Evolutionary conservation across 2,329 filamentous ascomycete species (phyloP).

Genomic region (Metarhizium album): DNA sequence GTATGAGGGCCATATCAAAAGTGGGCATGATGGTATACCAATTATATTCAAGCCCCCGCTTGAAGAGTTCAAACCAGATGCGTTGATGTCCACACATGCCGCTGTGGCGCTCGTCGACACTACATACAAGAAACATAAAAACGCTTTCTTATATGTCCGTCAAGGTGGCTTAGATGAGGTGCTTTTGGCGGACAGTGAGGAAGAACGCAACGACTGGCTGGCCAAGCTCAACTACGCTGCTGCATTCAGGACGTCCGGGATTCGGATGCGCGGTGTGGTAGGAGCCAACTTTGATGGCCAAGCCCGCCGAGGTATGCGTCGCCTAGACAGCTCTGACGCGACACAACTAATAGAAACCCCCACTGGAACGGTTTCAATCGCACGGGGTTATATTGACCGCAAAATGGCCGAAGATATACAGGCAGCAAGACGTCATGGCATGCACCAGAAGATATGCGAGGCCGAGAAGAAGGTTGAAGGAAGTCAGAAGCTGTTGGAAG

Average conservation of each 20-base stretch:
- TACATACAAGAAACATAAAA: slow-evolving; percentile 88
- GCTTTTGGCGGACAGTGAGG: slow-evolving; percentile 79
- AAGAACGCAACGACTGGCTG: slow-evolving; percentile 93
- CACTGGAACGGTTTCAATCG: slow-evolving; percentile 62
- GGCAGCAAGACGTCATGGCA: slow-evolving; percentile 68
- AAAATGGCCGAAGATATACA: slow-evolving; percentile 83
- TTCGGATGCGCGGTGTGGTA: slow-evolving; percentile 79
- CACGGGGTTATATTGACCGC: slow-evolving; percentile 62
- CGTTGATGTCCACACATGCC: slow-evolving; percentile 84
- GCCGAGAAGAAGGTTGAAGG: slow-evolving; percentile 66
- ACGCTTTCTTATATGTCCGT: slow-evolving; percentile 84
- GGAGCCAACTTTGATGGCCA: slow-evolving; percentile 81
- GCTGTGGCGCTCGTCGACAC: slow-evolving; percentile 80
- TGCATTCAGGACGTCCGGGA: slow-evolving; percentile 82
- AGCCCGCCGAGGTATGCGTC: slow-evolving; percentile 57
- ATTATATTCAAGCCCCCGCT: slow-evolving; percentile 86
- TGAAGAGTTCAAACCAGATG: slow-evolving; percentile 87
- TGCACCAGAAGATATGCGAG: slow-evolving; percentile 74
- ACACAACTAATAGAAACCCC: slow-evolving; percentile 55
- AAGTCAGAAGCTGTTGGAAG: slow-evolving; percentile 68
- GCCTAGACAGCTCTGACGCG: slow-evolving; percentile 54
- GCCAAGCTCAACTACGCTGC: slow-evolving; percentile 94
- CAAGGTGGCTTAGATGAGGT: slow-evolving; percentile 83
- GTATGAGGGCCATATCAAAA: slow-evolving; percentile 70
- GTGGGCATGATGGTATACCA: slow-evolving; percentile 62